Conservation (phyloP, 2,329 filamentous ascomycete species). For the Fusarium acutatum region DNA sequence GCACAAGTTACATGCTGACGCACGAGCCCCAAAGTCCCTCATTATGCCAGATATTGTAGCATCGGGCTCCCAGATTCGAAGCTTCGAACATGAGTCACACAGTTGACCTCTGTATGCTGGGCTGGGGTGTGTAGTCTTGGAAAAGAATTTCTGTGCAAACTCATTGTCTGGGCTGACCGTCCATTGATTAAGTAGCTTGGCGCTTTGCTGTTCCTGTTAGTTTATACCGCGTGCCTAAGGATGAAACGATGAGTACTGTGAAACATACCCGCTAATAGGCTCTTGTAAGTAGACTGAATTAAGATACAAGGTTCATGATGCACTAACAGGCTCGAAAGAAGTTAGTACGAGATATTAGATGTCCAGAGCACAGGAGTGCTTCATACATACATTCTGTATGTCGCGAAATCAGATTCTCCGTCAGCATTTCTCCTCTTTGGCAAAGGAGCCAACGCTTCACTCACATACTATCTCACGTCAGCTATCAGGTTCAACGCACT, state of each 20-base stretch:
- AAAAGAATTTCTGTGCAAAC: not conserved
- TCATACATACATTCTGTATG: not conserved
- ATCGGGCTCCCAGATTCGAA: not conserved
- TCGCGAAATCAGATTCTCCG: not conserved
- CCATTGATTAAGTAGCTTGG: not conserved
- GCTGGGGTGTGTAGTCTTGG: fast-evolving
- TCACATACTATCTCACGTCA: not conserved
- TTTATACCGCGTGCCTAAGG: fast-evolving
- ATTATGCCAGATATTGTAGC: not conserved
- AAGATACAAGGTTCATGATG: not conserved
- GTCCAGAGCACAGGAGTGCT: fast-evolving
- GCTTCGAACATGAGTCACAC: not conserved
- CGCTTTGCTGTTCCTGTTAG: not conserved
- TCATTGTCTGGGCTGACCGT: not conserved
- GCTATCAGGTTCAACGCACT: not conserved
- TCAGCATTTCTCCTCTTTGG: not conserved
- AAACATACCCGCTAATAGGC: not conserved
- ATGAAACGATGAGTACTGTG: not conserved
- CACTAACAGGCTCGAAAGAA: not conserved
- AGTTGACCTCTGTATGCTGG: not conserved
- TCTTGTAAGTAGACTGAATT: not conserved
- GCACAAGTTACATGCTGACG: not conserved
- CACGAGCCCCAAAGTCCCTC: not conserved
- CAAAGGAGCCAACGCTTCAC: not conserved
- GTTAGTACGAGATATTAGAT: not conserved